Percentiles rank a stretch among this genome's conserved stretches.
phyloP scores from a whole-genome alignment of 2,329 filamentous ascomycete species.

The Fusarium verticillioides region DNA sequence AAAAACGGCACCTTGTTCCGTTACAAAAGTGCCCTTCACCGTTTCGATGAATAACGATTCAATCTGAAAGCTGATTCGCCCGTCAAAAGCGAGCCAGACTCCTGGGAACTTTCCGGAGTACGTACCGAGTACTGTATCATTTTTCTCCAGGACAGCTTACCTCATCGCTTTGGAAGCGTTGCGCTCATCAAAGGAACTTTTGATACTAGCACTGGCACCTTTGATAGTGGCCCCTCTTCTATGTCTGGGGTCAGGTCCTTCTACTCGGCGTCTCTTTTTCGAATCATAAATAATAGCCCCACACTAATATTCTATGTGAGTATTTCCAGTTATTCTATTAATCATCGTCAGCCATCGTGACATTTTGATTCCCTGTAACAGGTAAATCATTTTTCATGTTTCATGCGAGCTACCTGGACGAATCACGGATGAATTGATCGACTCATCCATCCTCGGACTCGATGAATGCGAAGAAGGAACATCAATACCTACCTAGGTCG shows the following conservation, averaged over 20 bases:
- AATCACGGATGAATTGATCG: not conserved
- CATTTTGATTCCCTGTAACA: not conserved
- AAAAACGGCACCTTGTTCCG: constrained; percentile 10
- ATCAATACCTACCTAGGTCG: not conserved
- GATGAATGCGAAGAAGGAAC: not conserved
- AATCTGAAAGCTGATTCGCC: constrained; percentile 20
- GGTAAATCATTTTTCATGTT: not conserved
- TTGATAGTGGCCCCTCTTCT: constrained; percentile 41
- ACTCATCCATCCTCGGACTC: not conserved
- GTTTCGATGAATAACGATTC: constrained; percentile 1
- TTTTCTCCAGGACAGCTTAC: constrained; percentile 10
- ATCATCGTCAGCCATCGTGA: constrained; percentile 11
- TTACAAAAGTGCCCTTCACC: constrained; percentile 27
- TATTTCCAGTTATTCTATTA: constrained; percentile 13
- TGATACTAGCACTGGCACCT: constrained; percentile 44
- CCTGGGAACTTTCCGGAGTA: constrained; percentile 18
- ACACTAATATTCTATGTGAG: constrained; percentile 6
- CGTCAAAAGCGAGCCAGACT: constrained; percentile 24
- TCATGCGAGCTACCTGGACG: not conserved
- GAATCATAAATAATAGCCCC: constrained; percentile 5
- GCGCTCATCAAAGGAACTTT: constrained; percentile 42
- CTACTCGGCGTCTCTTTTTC: constrained; percentile 22
- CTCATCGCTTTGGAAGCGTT: constrained; percentile 9
- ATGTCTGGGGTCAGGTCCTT: constrained; percentile 26
- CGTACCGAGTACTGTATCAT: not conserved